Conservation (phyloP, 176 grass and related monocot species). For the Oryza rufipogon region DNA sequence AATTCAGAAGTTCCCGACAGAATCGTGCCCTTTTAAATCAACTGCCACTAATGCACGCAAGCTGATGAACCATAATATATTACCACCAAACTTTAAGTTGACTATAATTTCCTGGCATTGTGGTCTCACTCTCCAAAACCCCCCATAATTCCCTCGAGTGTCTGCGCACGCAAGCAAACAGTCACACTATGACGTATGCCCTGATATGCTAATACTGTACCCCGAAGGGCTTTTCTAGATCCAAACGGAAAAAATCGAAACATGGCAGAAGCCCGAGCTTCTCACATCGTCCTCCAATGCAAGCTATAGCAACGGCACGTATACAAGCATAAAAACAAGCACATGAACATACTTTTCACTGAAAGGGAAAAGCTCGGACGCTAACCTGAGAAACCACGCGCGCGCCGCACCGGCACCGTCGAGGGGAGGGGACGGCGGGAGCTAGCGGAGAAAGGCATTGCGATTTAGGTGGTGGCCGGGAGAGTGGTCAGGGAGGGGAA, state of each 20-base stretch:
- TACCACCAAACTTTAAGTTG: neutral
- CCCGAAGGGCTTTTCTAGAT: neutral
- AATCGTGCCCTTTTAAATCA: neutral
- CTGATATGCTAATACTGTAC: neutral
- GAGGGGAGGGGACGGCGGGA: neutral
- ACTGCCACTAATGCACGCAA: neutral
- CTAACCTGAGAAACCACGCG: constrained; percentile 36
- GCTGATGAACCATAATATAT: neutral
- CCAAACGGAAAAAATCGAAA: neutral
- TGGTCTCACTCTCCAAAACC: neutral
- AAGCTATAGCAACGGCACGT: neutral
- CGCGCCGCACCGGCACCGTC: neutral
- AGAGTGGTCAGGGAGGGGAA: neutral
- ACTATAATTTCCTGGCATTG: neutral
- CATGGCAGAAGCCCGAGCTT: neutral
- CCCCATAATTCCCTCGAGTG: neutral
- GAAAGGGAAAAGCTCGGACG: neutral
- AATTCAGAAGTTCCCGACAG: neutral
- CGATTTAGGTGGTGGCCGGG: neutral
- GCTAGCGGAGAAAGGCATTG: neutral
- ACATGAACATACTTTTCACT: neutral
- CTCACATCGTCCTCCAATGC: neutral
- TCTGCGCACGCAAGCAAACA: neutral
- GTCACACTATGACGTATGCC: neutral
- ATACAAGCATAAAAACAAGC: neutral